Evolutionary conservation across 495 filamentous ascomycete genomes (phyloP).

Genomic region (Pyronema domesticum): DNA sequence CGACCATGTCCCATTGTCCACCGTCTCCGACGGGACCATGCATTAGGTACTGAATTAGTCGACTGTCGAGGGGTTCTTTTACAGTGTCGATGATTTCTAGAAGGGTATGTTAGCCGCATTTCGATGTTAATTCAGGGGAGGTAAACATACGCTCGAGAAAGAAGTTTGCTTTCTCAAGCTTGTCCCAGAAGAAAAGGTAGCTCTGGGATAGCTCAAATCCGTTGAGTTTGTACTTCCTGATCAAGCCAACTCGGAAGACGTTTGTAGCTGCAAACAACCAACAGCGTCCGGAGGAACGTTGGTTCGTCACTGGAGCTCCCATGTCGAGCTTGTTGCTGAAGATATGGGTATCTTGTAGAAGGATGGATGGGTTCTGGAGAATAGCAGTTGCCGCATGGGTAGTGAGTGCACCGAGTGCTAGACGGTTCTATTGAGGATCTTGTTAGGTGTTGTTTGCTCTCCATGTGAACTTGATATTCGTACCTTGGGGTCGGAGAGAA

Average conservation of each 20-base stretch:
- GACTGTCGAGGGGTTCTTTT: constrained; percentile 44
- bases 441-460: not conserved
- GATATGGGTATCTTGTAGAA: constrained; percentile 47
- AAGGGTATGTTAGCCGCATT: no score
- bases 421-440: constrained; percentile 14
- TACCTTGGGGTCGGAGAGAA: constrained; percentile 19
- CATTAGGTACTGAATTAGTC: constrained; percentile 50
- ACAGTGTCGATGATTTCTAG: constrained; percentile 50
- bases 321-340: constrained; percentile 71
- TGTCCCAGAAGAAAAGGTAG: constrained; percentile 91
- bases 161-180: constrained; percentile 79
- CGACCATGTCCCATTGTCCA: constrained; percentile 87
- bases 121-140: not conserved
- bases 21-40: constrained; percentile 55
- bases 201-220: constrained; percentile 69
- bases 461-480: not conserved
- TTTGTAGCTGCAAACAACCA: constrained; percentile 84
- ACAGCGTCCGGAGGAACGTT: constrained; percentile 59
- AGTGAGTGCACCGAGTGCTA: constrained; percentile 31
- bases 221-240: constrained; percentile 59
- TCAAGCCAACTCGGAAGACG: constrained; percentile 66
- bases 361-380: constrained; percentile 33
- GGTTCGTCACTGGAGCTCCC: constrained; percentile 68
- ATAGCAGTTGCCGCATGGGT: constrained; percentile 36
- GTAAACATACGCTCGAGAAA: constrained; percentile 45